Evolutionary conservation across 139 green algal species (phyloP), one percentile per base, ranked within the genome.

Genomic region (Micractinium sp.): DNA sequence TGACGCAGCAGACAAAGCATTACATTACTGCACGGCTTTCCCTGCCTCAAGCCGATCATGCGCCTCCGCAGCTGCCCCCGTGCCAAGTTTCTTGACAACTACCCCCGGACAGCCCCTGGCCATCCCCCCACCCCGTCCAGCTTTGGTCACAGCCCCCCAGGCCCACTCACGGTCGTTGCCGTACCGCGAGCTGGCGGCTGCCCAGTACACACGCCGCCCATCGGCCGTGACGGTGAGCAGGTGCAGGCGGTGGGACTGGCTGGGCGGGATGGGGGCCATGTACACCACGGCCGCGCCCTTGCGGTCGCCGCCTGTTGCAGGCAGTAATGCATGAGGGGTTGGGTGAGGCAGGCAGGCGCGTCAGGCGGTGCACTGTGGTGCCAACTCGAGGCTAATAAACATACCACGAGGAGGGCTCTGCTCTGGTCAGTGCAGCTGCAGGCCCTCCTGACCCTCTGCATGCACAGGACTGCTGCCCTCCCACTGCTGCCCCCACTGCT

Each of bases 171-270:
- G 85, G 19, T 69, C 29, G 69, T 7, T 60, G 53, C 81, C 88
- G 9, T 83, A 88, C 38, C 60, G 56, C 1, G 18, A 69, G 61
- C 66, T 56, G 56, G n/a, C 38, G 0, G 92, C 95, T n/a, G 93
- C 93, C 89, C 98, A 96, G 92, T 97, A 99, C 2, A 98, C 93
- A 27, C 97, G 92, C 0, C 96, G 89, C 20, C 97, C 97, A 81
- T 99, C 96, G 20, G 95, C 93, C 1, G 95, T 97, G 29, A 99
- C 91, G 3, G 95, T 97, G 80, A 99, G 86, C 31, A 99, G 92
- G 73, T 98, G 96, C 47, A 98, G 89, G 56, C 86, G 85, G 22
- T 66, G 41, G 27, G 84, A 91, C 75, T 93, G 90, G 12, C 41
- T 38, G 19, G 76, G 89, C 23, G 90, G 85, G 19, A 98, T 95